Conservation (phyloP, 2,329 filamentous ascomycete species). For the Ophiostoma triangulosporum region DNA sequence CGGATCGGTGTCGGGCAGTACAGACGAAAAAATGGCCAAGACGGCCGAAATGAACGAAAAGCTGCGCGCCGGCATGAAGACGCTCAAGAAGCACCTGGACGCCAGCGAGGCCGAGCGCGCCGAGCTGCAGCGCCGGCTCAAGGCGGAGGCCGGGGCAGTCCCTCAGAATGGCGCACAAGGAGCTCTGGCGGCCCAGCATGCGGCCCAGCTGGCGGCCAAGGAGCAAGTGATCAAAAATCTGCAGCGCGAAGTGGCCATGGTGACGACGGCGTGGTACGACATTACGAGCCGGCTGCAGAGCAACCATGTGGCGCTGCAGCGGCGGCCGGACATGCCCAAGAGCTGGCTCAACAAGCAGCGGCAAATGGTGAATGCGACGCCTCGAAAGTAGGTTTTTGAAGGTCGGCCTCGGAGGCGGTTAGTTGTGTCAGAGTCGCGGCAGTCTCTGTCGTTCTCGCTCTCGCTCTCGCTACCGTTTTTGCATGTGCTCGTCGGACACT, state of each 20-base stretch:
- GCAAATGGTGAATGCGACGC: conserved; percentile 53
- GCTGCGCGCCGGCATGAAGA: conserved; percentile 38
- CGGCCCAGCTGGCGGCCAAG: conserved; percentile 28
- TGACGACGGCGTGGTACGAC: conserved; percentile 78
- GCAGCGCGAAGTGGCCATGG: conserved; percentile 63
- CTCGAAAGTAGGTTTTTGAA: background rate
- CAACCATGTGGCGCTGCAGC: conserved; percentile 66
- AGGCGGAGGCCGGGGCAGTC: conserved; percentile 38
- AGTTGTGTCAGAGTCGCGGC: too few relatives aligned
- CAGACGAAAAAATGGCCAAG: conserved; percentile 26
- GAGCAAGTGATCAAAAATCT: conserved; percentile 53
- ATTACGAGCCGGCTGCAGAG: conserved; percentile 66
- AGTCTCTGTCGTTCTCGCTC: too few relatives aligned
- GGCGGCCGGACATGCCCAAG: conserved; percentile 59
- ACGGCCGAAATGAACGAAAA: conserved; percentile 42
- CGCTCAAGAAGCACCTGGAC: conserved; percentile 48
- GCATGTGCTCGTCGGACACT: background rate
- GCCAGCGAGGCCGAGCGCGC: conserved; percentile 42
- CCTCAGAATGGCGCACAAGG: too few relatives aligned
- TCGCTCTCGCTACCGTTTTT: too few relatives aligned
- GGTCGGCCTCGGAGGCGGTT: too few relatives aligned
- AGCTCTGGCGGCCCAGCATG: conserved; percentile 3
- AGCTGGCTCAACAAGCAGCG: conserved; percentile 81
- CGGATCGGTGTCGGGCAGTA: conserved; percentile 15
- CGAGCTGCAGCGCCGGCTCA: conserved; percentile 41